Percentiles rank a stretch among this genome's conserved stretches.
These are phyloP conservation scores for Papilionanthe hybrid DNA, from an alignment of 116 monocot species.

Conservation along the genomic window DNA sequence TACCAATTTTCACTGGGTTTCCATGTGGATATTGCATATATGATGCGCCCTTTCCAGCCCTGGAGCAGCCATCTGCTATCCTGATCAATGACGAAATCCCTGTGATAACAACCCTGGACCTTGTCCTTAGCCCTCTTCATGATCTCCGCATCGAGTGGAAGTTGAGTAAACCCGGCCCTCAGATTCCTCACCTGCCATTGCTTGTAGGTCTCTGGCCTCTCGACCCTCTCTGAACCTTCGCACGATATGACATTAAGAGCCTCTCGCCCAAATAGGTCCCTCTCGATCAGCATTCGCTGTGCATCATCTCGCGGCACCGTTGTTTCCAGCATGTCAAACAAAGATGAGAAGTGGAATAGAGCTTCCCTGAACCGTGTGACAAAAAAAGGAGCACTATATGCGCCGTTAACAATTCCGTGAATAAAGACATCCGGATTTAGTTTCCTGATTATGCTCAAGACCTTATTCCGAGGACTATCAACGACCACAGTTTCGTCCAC, in stretches of 20 bases:
- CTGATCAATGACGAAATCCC: constrained; percentile 61
- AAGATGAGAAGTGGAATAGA: constrained; percentile 71
- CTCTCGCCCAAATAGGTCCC: constrained; percentile 51
- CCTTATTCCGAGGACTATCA: constrained; percentile 58
- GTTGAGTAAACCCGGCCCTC: constrained; percentile 64
- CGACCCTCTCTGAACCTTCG: constrained; percentile 67
- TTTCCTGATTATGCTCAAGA: constrained; percentile 47
- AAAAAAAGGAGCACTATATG: constrained; percentile 75
- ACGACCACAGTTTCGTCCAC: constrained; percentile 59
- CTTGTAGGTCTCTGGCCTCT: constrained; percentile 81
- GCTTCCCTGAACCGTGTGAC: constrained; percentile 80
- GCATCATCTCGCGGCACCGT: constrained; percentile 57
- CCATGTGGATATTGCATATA: constrained; percentile 54
- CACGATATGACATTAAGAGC: constrained; percentile 73
- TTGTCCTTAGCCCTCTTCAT: constrained; percentile 38
- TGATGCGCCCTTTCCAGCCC: constrained; percentile 73
- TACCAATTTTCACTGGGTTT: constrained; percentile 19
- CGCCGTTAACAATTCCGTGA: constrained; percentile 54
- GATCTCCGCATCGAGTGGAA: constrained; percentile 26
- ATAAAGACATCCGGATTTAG: constrained; percentile 55
- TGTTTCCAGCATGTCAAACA: constrained; percentile 78
- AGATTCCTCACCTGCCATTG: constrained; percentile 75
- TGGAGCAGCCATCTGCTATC: constrained; percentile 62
- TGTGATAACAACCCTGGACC: constrained; percentile 51
- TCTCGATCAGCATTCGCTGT: constrained; percentile 63